Conservation (phyloP, 2,329 filamentous ascomycete species). For the Fusarium beomiforme region DNA sequence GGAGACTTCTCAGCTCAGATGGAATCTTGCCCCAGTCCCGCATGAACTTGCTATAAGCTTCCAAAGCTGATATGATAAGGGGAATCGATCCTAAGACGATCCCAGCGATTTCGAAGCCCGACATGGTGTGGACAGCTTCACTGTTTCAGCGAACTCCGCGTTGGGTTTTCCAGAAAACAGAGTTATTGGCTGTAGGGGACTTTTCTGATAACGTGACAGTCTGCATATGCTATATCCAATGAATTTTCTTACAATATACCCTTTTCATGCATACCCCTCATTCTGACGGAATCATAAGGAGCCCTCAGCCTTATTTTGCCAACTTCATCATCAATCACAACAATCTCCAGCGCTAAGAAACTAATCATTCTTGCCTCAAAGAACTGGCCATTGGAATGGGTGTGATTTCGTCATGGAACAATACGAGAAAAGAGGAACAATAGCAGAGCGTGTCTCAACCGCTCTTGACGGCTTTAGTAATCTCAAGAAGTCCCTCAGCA, state of each 20-base stretch:
- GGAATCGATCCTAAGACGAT: conserved; percentile 36
- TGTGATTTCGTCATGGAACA: neutral
- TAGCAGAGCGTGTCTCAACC: neutral
- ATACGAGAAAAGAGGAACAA: neutral
- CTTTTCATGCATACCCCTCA: neutral
- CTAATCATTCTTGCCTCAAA: too few species aligned
- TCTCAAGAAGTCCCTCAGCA: neutral
- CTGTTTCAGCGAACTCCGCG: rapidly evolving
- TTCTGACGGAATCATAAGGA: neutral
- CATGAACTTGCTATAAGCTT: conserved; percentile 37
- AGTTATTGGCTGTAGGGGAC: neutral
- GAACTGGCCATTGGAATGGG: neutral
- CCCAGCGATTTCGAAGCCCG: conserved; percentile 35
- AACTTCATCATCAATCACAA: neutral
- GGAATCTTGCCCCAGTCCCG: conserved; percentile 25
- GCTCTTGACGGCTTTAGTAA: neutral
- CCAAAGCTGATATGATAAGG: conserved; percentile 22
- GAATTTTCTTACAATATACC: neutral
- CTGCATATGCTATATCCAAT: conserved; percentile 11
- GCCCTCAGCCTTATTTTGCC: too few species aligned
- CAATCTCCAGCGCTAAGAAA: too few species aligned
- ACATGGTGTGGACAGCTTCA: conserved; percentile 11
- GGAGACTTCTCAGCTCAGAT: conserved; percentile 38
- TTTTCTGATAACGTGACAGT: neutral
- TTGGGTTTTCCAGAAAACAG: rapidly evolving